A percentile compares a stretch with the other conserved stretches of the same genome.
phyloP scores from a whole-genome alignment of 345 rosid species.

The Populus euphratica region DNA sequence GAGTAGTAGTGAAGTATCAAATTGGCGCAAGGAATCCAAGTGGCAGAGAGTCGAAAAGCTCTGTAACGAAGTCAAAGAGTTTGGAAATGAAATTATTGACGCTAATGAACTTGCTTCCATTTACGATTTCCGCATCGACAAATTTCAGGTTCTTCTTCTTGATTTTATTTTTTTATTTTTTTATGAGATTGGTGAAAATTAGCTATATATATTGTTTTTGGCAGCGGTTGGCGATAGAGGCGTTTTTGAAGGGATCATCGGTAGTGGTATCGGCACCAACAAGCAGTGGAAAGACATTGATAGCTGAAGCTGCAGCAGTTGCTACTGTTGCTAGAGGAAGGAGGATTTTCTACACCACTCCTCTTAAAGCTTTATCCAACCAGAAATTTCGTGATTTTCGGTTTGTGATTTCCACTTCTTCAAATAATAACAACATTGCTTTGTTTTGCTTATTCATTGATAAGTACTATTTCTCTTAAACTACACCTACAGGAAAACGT shows the following conservation, averaged over 20 bases:
- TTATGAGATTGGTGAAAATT: neutral
- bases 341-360: constrained; percentile 85
- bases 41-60: constrained; percentile 79
- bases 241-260: constrained; percentile 74
- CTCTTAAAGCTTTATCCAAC: constrained; percentile 94
- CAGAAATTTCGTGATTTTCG: constrained; percentile 96
- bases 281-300: constrained; percentile 92
- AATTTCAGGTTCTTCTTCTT: constrained; percentile 64
- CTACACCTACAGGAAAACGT: constrained; percentile 53
- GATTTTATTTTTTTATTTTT: neutral
- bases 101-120: constrained; percentile 69
- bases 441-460: neutral
- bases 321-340: constrained; percentile 79
- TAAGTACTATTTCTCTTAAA: neutral
- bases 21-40: constrained; percentile 45
- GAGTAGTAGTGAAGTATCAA: neutral
- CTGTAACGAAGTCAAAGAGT: constrained; percentile 54
- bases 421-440: neutral
- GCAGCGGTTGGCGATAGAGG: constrained; percentile 77
- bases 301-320: constrained; percentile 95
- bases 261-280: constrained; percentile 98
- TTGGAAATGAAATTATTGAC: constrained; percentile 71
- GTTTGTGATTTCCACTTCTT: constrained; percentile 27
- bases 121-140: constrained; percentile 83
- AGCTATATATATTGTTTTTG: neutral